phyloP scores from a whole-genome alignment of 1,284 basidiomycete genomes.

The Vanrija sp. region DNA sequence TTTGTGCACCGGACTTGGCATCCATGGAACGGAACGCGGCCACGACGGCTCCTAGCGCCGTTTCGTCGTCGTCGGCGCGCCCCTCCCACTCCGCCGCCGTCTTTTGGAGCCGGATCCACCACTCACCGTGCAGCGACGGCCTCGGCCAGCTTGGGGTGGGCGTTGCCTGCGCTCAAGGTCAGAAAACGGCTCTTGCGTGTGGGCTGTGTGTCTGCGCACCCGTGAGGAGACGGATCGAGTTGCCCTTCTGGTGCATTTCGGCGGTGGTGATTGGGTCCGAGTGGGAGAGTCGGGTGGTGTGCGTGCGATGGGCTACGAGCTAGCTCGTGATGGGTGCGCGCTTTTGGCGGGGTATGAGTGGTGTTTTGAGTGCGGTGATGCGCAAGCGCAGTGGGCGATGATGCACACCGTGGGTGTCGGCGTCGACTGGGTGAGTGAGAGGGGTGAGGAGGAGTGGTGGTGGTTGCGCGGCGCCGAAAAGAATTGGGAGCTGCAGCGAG shows the following conservation, averaged over 20 bases:
- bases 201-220: conserved; percentile 56
- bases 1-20: no score
- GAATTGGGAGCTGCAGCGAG: no score
- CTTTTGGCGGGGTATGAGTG: neutral
- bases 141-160: conserved; percentile 93
- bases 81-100: no score
- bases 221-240: conserved; percentile 87
- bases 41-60: no score
- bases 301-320: neutral
- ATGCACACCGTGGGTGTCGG: neutral
- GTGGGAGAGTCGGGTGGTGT: neutral
- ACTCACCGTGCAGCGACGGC: conserved; percentile 91
- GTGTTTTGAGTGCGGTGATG: neutral
- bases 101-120: no score
- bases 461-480: neutral
- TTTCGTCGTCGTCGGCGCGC: no score
- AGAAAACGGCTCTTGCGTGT: neutral
- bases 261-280: neutral
- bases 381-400: neutral
- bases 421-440: neutral
- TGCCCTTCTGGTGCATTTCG: conserved; percentile 66
- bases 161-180: conserved; percentile 69
- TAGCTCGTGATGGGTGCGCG: neutral
- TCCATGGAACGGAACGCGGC: no score
- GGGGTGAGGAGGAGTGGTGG: neutral